phyloP scores from a whole-genome alignment of 805 yeast genomes.

The Clavispora fructus region DNA sequence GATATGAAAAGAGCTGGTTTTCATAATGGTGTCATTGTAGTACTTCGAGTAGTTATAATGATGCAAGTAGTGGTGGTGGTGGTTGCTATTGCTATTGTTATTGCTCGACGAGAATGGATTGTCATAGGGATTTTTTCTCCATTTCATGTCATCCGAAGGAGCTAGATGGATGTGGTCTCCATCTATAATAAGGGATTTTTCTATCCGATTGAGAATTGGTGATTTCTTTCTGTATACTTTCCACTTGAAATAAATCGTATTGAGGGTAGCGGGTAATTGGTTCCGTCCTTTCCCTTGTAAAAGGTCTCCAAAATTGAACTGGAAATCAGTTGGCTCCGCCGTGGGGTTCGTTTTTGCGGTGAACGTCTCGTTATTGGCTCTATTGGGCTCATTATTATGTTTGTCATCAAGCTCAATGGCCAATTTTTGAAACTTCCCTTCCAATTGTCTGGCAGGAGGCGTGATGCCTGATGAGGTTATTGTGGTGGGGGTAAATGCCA shows the following conservation, averaged over 20 bases:
- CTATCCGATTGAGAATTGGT: slow-evolving; percentile 73
- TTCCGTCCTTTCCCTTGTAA: slow-evolving; percentile 4
- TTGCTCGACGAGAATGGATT: slow-evolving; percentile 23
- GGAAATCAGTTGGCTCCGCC: not conserved
- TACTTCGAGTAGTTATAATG: slow-evolving; percentile 36
- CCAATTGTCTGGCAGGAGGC: slow-evolving; percentile 18
- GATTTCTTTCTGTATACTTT: slow-evolving; percentile 87
- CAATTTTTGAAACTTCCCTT: slow-evolving; percentile 12
- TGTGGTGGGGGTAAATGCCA: slow-evolving; percentile 11
- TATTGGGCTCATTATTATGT: not conserved
- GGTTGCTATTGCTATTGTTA: slow-evolving; percentile 7
- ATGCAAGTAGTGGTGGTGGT: slow-evolving; percentile 34
- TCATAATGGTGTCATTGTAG: slow-evolving; percentile 64
- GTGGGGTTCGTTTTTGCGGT: not conserved
- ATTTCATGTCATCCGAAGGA: slow-evolving; percentile 72
- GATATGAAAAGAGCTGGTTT: slow-evolving; percentile 83
- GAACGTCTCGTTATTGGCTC: not conserved
- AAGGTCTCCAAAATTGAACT: slow-evolving; percentile 6
- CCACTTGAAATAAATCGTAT: slow-evolving; percentile 73
- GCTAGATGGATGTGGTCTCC: slow-evolving; percentile 90
- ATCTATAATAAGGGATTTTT: slow-evolving; percentile 79
- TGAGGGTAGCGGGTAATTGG: slow-evolving; percentile 29
- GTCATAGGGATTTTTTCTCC: slow-evolving; percentile 26
- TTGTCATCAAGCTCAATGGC: not conserved
- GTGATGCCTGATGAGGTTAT: slow-evolving; percentile 15